Conservation (phyloP, 2,329 filamentous ascomycete genomes). For the Fusarium sp. region DNA sequence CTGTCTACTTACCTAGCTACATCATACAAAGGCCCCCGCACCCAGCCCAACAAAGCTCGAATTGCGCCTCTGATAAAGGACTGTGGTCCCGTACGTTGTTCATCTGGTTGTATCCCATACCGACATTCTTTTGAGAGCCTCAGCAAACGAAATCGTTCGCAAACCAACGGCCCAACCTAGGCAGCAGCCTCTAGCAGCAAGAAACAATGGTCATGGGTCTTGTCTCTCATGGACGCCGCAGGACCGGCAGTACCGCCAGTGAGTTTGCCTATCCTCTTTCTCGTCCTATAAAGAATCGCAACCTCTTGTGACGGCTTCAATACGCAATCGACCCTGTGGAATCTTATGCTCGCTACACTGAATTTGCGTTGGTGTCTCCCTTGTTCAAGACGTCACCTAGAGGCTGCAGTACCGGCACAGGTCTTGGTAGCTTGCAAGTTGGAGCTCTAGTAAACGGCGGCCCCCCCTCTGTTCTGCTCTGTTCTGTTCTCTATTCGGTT, state of each 20-base stretch:
- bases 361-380: neutral
- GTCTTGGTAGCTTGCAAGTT: constrained; percentile 4
- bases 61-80: neutral
- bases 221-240: constrained; percentile 45
- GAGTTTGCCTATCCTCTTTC: constrained; percentile 25
- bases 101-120: neutral
- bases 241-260: constrained; percentile 43
- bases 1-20: neutral
- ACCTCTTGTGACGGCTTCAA: neutral
- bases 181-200: constrained; percentile 13
- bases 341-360: neutral
- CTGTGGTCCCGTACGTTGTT: neutral
- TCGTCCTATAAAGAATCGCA: constrained; percentile 1
- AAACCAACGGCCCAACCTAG: constrained; percentile 4
- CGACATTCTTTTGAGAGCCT: neutral
- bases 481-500: constrained; percentile 16
- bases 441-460: constrained; percentile 24
- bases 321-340: constrained; percentile 1
- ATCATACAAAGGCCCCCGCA: constrained; percentile 21
- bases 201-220: constrained; percentile 47
- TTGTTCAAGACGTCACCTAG: constrained; percentile 16
- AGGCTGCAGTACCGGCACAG: neutral
- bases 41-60: constrained; percentile 25
- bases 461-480: constrained; percentile 16
- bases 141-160: neutral